A percentile compares a stretch with the other conserved stretches of the same genome.
phyloP scores from a whole-genome alignment of 169 alveolate genomes.

The Eimeria mitis region DNA sequence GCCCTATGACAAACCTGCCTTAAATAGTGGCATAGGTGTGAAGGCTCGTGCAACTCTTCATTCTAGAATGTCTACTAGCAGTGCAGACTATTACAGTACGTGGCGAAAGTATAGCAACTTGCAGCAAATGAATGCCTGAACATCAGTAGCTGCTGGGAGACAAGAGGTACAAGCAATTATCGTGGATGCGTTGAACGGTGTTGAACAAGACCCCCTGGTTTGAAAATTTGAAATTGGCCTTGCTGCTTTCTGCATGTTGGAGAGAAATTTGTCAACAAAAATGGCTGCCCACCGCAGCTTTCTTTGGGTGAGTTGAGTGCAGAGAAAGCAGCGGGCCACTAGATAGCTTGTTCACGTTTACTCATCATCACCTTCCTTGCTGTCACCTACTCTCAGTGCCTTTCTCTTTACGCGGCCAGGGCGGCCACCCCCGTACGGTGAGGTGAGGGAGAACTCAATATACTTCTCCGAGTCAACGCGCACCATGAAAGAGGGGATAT shows the following conservation, averaged over 20 bases:
- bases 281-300: neutral
- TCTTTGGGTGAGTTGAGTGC: neutral
- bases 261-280: neutral
- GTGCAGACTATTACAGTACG: neutral
- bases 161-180: neutral
- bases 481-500: constrained; percentile 99
- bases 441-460: constrained; percentile 98
- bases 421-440: constrained; percentile 98
- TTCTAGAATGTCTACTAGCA: neutral
- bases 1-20: neutral
- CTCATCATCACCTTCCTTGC: constrained; percentile 82
- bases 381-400: constrained; percentile 81
- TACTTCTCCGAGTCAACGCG: constrained; percentile 99
- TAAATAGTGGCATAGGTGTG: neutral
- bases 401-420: constrained; percentile 98
- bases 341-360: neutral
- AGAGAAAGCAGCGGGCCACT: neutral
- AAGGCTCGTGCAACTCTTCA: neutral
- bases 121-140: neutral
- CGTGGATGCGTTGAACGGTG: neutral
- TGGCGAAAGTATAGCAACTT: neutral
- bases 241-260: neutral
- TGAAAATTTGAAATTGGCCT: neutral
- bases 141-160: neutral
- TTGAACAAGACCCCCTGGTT: neutral